Percentiles rank a stretch among this genome's conserved stretches.
Conservation (phyloP, 2,329 filamentous ascomycete genomes). For the Parascedosporium putredinis region DNA sequence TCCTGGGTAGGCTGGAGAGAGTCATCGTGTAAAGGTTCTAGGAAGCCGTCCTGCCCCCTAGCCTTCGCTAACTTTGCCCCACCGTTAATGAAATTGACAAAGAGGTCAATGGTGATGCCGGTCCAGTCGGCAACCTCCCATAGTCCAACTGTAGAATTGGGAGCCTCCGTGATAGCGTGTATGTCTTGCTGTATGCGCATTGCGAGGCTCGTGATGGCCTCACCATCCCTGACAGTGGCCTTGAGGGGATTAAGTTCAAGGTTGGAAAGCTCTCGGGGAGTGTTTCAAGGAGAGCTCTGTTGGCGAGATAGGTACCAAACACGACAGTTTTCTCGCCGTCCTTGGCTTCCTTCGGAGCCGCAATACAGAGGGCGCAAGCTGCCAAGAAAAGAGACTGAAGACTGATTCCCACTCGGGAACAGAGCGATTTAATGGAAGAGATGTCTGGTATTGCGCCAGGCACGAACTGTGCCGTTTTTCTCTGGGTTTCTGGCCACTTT, state of each 20-base stretch:
- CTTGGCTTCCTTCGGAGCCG: not conserved
- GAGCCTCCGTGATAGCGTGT: constrained; percentile 42
- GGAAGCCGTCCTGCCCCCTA: too few relatives aligned
- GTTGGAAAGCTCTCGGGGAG: constrained; percentile 48
- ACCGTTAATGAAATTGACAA: constrained; percentile 78
- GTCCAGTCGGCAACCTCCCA: constrained; percentile 70
- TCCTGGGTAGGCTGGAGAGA: too few relatives aligned
- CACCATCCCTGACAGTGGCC: constrained; percentile 28
- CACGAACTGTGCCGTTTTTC: constrained; percentile 13
- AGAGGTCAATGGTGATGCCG: constrained; percentile 56
- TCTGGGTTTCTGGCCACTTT: not conserved
- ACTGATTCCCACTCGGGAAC: constrained; percentile 40
- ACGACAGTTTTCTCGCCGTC: constrained; percentile 29
- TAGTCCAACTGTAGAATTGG: constrained; percentile 50
- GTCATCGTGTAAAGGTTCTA: too few relatives aligned
- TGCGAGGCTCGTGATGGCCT: constrained; percentile 40
- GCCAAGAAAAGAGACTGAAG: constrained; percentile 70
- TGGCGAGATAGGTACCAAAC: constrained; percentile 76
- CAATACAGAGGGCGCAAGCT: constrained; percentile 42
- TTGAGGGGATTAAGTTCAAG: constrained; percentile 68
- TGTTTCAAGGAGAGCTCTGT: constrained; percentile 44
- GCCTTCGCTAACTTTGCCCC: too few relatives aligned
- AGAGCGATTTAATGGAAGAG: constrained; percentile 24
- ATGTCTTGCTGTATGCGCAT: constrained; percentile 58
- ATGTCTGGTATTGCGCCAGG: constrained; percentile 34